phyloP scores from a whole-genome alignment of 1,284 basidiomycete species.

The Cerrena zonata region DNA sequence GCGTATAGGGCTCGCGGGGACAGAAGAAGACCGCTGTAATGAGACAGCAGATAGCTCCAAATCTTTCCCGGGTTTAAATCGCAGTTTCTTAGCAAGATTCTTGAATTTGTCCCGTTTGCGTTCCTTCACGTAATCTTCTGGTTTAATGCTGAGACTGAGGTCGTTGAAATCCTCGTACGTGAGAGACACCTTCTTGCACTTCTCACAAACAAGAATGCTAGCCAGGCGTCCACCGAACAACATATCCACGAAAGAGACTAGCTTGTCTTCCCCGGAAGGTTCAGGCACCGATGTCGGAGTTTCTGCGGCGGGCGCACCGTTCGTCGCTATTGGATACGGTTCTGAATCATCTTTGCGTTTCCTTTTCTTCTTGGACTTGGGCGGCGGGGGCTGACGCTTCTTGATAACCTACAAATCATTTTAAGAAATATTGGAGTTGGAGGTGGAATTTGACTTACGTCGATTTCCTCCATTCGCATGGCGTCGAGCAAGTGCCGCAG shows the following conservation, averaged over 20 bases:
- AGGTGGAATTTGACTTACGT: conserved; percentile 49
- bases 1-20: conserved; percentile 28
- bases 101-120: conserved; percentile 70
- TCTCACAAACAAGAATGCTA: conserved; percentile 87
- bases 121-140: conserved; percentile 64
- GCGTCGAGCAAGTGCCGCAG: conserved; percentile 83
- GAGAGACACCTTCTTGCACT: conserved; percentile 86
- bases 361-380: conserved; percentile 33
- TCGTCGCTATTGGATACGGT: background rate
- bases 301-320: background rate
- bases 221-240: conserved; percentile 85
- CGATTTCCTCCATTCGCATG: conserved; percentile 92
- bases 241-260: conserved; percentile 78
- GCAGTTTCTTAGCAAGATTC: conserved; percentile 61
- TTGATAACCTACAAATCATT: conserved; percentile 60
- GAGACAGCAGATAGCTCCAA: conserved; percentile 2
- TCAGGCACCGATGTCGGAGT: background rate
- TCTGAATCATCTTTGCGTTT: background rate
- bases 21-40: conserved; percentile 25
- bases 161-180: conserved; percentile 93
- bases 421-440: background rate
- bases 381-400: conserved; percentile 52
- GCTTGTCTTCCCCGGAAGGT: conserved; percentile 7
- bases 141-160: conserved; percentile 80
- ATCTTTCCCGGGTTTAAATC: conserved; percentile 31